Evolutionary conservation across 2,329 filamentous ascomycete species (phyloP), one percentile per base, ranked within the genome.

Genomic region (Colletotrichum godetiae): DNA sequence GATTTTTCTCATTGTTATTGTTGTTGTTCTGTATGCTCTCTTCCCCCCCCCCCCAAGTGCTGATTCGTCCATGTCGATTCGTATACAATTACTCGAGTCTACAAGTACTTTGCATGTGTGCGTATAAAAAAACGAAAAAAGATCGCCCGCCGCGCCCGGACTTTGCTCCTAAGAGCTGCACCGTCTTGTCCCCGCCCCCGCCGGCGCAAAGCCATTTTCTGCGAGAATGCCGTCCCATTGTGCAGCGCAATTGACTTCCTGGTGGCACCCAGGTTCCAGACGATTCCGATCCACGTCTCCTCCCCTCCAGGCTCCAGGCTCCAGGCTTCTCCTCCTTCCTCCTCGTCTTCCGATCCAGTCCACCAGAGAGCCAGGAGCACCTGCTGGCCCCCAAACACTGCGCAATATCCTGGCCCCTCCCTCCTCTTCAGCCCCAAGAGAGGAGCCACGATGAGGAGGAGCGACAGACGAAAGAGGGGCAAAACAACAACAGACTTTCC

Each of bases 121-220:
- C 37, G 37, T 49, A 49, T 49, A 49, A 49, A 22, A 49, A 49
- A 22, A 49, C 42, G 42, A 49, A 19, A 49, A 59, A 59, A 55
- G 22, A 24, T 46, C 10, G 13, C 33, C 52, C 52, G 33, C 61
- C 49, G 56, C 42, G 63, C 33, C 63, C 56, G 56, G 60, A 42
- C 46, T 73, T 66, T 71, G 56, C 62, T 71, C 33, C 67, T 65
- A 56, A 33, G 55, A 42, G 31, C 67, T 59, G 70, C 70, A 69
- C 70, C 66, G 59, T 70, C 46, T 52, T 22, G 67, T 58, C 71
- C 60, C 67, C 70, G 60, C 71, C 55, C 67, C 71, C 71, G 55
- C 56, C 71, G 66, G 59, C 66, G 59, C 66, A 60, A 64, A 46
- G 56, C 67, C 55, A 65, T 70, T 55, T 35, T 27, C 19, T 24